phyloP scores from a whole-genome alignment of 257 asterid genomes.

The Rauvolfia tetraphylla region DNA sequence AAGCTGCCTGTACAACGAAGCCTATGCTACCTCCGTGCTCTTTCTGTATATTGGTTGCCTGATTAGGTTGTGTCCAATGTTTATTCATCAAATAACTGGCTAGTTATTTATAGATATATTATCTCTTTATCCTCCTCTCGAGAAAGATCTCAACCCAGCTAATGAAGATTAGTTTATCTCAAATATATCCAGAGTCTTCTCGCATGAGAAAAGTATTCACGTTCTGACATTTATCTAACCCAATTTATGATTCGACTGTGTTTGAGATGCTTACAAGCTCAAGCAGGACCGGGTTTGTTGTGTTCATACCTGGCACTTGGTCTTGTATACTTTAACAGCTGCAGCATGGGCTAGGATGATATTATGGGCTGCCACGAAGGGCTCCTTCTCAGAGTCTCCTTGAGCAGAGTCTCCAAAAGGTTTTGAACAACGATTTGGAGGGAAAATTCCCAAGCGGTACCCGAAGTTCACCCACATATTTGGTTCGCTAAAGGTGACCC shows the following conservation, averaged over 20 bases:
- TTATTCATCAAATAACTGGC: not conserved
- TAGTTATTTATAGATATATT: not conserved
- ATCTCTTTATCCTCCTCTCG: too few species aligned
- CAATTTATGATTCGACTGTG: not conserved
- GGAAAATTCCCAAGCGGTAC: constrained; percentile 12
- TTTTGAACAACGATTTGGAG: constrained; percentile 34
- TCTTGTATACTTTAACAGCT: constrained; percentile 26
- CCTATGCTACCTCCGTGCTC: constrained; percentile 27
- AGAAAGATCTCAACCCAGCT: too few species aligned
- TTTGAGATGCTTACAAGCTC: not conserved
- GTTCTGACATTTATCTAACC: too few species aligned
- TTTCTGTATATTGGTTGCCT: constrained; percentile 5
- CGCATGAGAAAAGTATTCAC: not conserved
- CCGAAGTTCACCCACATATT: constrained; percentile 5
- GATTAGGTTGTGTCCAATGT: not conserved
- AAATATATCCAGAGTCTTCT: not conserved
- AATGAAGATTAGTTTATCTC: too few species aligned
- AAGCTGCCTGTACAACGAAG: constrained; percentile 20
- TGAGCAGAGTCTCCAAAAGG: constrained; percentile 25
- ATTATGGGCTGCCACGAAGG: constrained; percentile 38
- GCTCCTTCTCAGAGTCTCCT: constrained; percentile 36
- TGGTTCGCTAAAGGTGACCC: constrained; percentile 27
- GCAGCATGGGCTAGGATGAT: constrained; percentile 35
- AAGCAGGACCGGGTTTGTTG: not conserved
- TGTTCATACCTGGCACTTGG: constrained; percentile 29